Conservation (phyloP, 805 yeast species). For the Cyberlindnera galapagoensis region DNA sequence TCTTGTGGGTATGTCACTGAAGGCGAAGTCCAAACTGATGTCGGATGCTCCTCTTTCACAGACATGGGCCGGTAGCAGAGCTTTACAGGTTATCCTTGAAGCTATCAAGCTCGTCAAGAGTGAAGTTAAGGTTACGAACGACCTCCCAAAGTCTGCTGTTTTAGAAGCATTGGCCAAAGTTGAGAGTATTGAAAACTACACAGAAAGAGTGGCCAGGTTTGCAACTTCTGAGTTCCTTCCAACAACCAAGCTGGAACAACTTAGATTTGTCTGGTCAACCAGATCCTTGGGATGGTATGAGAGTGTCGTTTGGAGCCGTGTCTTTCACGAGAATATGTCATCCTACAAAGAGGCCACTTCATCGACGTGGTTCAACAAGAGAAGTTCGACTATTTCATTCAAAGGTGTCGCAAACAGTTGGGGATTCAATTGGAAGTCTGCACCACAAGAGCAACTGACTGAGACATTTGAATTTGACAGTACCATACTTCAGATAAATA, state of each 20-base stretch:
- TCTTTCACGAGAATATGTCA: conserved; percentile 33
- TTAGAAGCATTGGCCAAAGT: conserved; percentile 34
- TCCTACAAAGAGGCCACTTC: conserved; percentile 9
- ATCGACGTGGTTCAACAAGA: conserved; percentile 21
- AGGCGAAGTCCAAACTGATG: conserved; percentile 48
- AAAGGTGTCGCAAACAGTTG: conserved; percentile 32
- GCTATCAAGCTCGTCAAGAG: conserved; percentile 24
- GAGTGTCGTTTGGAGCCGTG: conserved; percentile 54
- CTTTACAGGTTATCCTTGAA: conserved; percentile 36
- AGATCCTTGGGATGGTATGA: conserved; percentile 72
- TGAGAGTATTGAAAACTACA: conserved; percentile 29
- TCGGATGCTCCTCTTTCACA: conserved; percentile 40
- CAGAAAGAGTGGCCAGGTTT: conserved; percentile 18
- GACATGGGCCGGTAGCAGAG: conserved; percentile 48
- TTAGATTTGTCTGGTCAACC: conserved; percentile 57
- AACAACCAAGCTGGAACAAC: conserved; percentile 35
- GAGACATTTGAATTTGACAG: conserved; percentile 14
- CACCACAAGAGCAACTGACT: conserved; percentile 5
- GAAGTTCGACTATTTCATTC: conserved; percentile 18
- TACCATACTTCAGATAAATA: conserved; percentile 14
- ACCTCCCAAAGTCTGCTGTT: conserved; percentile 20
- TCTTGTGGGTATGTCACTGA: conserved; percentile 56
- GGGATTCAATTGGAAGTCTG: conserved; percentile 27
- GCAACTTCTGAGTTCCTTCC: conserved; percentile 37
- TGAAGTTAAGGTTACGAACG: conserved; percentile 25